These are phyloP conservation scores for Apiotrichum mycotoxinovorans DNA, from an alignment of 1,284 basidiomycete genomes.

Conservation along the genomic window DNA sequence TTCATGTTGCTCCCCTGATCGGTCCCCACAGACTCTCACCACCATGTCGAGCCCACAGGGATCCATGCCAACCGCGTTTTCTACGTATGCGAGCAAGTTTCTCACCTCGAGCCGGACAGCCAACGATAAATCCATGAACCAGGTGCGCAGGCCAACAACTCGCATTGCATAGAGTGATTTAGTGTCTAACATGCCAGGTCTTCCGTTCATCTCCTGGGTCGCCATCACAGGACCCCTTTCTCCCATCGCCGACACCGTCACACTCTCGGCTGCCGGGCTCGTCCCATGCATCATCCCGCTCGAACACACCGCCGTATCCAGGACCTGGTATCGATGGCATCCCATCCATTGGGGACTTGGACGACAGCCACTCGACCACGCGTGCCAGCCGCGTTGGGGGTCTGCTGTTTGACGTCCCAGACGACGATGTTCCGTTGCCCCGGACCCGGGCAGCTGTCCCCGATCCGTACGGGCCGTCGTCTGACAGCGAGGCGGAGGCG, in stretches of 20 bases:
- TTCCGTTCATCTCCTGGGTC: slow-evolving; percentile 41
- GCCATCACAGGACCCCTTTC: slow-evolving; percentile 43
- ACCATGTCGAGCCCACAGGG: slow-evolving; percentile 2
- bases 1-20: background rate
- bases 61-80: slow-evolving; percentile 30
- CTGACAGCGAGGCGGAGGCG: slow-evolving; percentile 33
- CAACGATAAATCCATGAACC: background rate
- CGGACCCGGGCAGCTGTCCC: slow-evolving; percentile 20
- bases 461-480: slow-evolving; percentile 40
- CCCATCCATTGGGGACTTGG: slow-evolving; percentile 36
- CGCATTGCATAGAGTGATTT: background rate
- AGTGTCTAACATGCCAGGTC: slow-evolving; percentile 19
- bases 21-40: background rate
- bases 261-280: slow-evolving; percentile 31
- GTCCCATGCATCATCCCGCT: slow-evolving; percentile 25
- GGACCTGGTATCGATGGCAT: slow-evolving; percentile 41
- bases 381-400: slow-evolving; percentile 28
- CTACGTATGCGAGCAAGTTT: slow-evolving; percentile 43
- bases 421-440: background rate
- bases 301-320: slow-evolving; percentile 40
- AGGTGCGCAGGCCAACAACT: slow-evolving; percentile 25
- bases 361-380: background rate
- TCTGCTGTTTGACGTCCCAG: slow-evolving; percentile 27
- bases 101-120: slow-evolving; percentile 24
- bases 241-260: slow-evolving; percentile 36